A percentile compares a stretch with the other conserved stretches of the same genome.
These are phyloP conservation scores for Xylariaceae sp. DNA, from an alignment of 2,329 filamentous ascomycete genomes.

Conservation along the genomic window DNA sequence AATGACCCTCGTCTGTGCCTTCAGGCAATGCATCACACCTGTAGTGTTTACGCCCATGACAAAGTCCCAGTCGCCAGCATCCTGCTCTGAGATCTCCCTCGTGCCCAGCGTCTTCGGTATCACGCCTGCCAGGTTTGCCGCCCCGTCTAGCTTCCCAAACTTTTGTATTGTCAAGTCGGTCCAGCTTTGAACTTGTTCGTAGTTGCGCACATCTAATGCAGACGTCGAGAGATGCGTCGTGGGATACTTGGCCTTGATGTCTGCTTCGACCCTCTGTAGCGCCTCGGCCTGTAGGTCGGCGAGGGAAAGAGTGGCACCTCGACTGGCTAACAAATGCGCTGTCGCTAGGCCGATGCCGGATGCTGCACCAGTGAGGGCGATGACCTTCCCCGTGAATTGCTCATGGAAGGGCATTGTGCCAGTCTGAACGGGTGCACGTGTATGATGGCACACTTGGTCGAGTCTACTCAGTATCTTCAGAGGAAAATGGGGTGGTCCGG, in stretches of 20 bases:
- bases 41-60: slow-evolving; percentile 39
- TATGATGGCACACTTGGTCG: too few relatives aligned
- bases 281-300: slow-evolving; percentile 20
- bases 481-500: too few relatives aligned
- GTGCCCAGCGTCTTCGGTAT: background rate
- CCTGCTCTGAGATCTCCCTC: slow-evolving; percentile 14
- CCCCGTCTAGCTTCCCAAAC: slow-evolving; percentile 29
- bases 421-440: too few relatives aligned
- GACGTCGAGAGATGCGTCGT: background rate
- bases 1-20: slow-evolving; percentile 41
- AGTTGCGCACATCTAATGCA: slow-evolving; percentile 22
- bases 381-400: slow-evolving; percentile 9
- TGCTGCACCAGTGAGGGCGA: slow-evolving; percentile 11
- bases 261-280: slow-evolving; percentile 23
- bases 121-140: slow-evolving; percentile 35
- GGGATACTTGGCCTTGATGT: background rate
- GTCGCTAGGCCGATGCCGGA: slow-evolving; percentile 9
- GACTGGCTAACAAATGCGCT: slow-evolving; percentile 13
- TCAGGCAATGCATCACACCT: slow-evolving; percentile 47
- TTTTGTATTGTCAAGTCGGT: slow-evolving; percentile 28
- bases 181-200: slow-evolving; percentile 30
- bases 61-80: slow-evolving; percentile 38
- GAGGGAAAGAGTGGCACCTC: slow-evolving; percentile 30
- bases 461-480: too few relatives aligned
- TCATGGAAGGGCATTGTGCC: background rate